Evolutionary conservation across 106 monocot genomes (phyloP).

Genomic region (Platanthera guangdongensis): DNA sequence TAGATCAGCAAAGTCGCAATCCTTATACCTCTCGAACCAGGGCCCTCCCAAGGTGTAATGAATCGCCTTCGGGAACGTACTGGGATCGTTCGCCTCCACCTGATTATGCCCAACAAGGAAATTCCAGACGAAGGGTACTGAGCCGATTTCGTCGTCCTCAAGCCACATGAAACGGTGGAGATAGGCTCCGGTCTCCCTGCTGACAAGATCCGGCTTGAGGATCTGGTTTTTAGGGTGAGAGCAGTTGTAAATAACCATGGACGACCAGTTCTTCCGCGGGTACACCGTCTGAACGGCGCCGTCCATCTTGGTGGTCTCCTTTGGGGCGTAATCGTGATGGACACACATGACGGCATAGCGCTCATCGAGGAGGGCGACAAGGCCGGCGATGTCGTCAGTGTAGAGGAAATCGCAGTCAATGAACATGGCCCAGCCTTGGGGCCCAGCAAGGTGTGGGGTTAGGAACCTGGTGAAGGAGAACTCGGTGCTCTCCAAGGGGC

Average conservation of each 20-base stretch:
- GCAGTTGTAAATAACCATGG: slow-evolving; percentile 94
- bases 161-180: slow-evolving; percentile 85
- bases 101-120: slow-evolving; percentile 85
- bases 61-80: slow-evolving; percentile 58
- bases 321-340: slow-evolving; percentile 74
- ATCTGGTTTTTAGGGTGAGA: slow-evolving; percentile 64
- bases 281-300: slow-evolving; percentile 81
- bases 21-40: slow-evolving; percentile 78
- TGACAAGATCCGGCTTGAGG: slow-evolving; percentile 67
- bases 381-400: slow-evolving; percentile 46
- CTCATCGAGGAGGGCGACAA: slow-evolving; percentile 40
- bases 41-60: slow-evolving; percentile 88
- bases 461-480: slow-evolving; percentile 98
- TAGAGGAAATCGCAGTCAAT: slow-evolving; percentile 93
- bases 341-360: slow-evolving; percentile 81
- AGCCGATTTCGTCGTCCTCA: slow-evolving; percentile 79
- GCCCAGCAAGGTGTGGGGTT: slow-evolving; percentile 66
- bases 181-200: slow-evolving; percentile 67
- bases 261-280: slow-evolving; percentile 94
- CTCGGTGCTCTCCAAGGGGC: slow-evolving; percentile 72
- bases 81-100: slow-evolving; percentile 28
- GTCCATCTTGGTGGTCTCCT: slow-evolving; percentile 81
- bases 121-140: slow-evolving; percentile 76
- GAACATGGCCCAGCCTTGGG: slow-evolving; percentile 76
- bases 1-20: slow-evolving; percentile 81